These are phyloP conservation scores for Asterella californica DNA, from an alignment of 225 moss, liverwort and hornwort species.

Conservation along the genomic window DNA sequence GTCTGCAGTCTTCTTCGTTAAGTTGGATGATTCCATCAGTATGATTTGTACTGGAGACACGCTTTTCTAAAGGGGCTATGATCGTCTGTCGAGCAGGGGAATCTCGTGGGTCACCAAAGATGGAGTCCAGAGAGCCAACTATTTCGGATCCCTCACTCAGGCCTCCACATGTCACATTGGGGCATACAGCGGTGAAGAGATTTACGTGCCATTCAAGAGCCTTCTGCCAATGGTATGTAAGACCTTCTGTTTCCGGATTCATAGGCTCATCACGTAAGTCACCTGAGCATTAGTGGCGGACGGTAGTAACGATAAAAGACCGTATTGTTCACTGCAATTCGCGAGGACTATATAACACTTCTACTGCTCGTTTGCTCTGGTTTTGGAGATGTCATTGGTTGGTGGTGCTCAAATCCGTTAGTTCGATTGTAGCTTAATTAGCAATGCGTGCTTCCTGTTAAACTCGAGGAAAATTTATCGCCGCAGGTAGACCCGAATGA, in stretches of 20 bases:
- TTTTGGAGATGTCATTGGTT: not conserved
- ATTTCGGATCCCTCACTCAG: slow-evolving; percentile 83
- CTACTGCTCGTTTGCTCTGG: no score
- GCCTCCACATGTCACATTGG: slow-evolving; percentile 93
- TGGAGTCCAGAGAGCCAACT: slow-evolving; percentile 94
- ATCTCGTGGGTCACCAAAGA: slow-evolving; percentile 99
- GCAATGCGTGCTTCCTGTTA: no score
- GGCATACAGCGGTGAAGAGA: slow-evolving; percentile 79
- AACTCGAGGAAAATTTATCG: not conserved
- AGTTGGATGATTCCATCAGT: not conserved
- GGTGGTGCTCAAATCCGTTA: not conserved
- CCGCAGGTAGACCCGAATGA: slow-evolving; percentile 74
- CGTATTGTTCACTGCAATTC: not conserved
- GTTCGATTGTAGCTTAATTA: not conserved
- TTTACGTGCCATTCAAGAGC: slow-evolving; percentile 89
- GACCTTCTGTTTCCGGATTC: not conserved
- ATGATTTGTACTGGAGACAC: not conserved
- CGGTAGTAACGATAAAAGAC: not conserved
- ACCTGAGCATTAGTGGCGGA: not conserved
- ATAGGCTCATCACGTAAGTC: no score
- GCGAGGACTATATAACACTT: no score
- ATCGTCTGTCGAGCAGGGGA: slow-evolving; percentile 46
- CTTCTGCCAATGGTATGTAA: slow-evolving; percentile 78
- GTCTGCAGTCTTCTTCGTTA: not conserved
- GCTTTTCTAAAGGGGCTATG: not conserved